Evolutionary conservation across 805 yeast genomes (phyloP).

Genomic region (Teunomyces kruisii): DNA sequence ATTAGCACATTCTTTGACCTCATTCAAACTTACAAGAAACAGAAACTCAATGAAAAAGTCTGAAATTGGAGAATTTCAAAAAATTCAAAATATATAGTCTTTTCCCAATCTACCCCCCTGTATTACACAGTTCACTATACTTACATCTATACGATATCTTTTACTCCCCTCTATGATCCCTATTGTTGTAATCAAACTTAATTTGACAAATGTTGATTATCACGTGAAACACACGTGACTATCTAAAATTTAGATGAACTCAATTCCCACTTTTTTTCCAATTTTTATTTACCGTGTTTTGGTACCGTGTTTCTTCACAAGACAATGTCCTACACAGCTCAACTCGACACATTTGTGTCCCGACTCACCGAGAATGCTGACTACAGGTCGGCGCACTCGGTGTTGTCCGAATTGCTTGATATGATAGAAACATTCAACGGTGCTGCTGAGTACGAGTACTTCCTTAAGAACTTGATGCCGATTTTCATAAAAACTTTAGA

Average conservation of each 20-base stretch:
- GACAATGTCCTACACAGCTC: slow-evolving; percentile 48
- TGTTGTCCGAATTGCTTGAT: slow-evolving; percentile 81
- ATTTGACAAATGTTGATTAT: no score
- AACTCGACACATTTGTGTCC: slow-evolving; percentile 66
- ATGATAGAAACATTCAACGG: slow-evolving; percentile 81
- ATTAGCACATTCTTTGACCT: background rate
- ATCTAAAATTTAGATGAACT: slow-evolving; percentile 10
- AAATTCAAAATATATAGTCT: background rate
- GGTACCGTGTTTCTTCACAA: slow-evolving; percentile 2
- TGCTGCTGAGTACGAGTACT: slow-evolving; percentile 76
- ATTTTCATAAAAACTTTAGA: slow-evolving; percentile 62
- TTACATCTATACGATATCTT: no score
- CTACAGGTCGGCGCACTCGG: slow-evolving; percentile 60
- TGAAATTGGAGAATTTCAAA: background rate
- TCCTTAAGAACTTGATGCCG: slow-evolving; percentile 69
- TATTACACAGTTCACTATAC: no score
- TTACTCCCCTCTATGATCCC: no score
- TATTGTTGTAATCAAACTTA: no score
- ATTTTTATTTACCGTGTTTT: slow-evolving; percentile 2
- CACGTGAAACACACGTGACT: slow-evolving; percentile 30
- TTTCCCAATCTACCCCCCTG: no score
- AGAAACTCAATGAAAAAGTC: background rate
- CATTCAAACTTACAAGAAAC: background rate
- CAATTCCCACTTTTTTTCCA: slow-evolving; percentile 21
- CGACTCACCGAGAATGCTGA: slow-evolving; percentile 60